Evolutionary conservation across 192 early-diverging fungal species (phyloP).

Genomic region (Coemansia sp.): DNA sequence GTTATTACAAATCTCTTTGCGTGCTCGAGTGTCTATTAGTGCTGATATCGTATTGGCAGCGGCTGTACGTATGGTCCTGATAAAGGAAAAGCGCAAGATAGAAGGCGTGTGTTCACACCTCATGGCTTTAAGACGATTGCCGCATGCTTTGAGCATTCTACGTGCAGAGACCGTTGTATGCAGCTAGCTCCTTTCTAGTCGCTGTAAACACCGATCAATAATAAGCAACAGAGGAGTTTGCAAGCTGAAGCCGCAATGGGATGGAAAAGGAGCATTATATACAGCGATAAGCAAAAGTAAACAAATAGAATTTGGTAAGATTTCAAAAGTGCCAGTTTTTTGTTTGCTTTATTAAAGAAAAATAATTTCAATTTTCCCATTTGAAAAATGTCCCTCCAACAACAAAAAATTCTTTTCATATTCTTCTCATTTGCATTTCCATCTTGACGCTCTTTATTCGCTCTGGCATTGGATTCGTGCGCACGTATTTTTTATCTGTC

Average conservation of each 20-base stretch:
- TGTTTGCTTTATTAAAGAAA: neutral
- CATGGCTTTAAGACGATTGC: neutral
- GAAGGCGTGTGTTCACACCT: neutral
- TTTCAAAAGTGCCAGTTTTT: neutral
- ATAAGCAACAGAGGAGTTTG: neutral
- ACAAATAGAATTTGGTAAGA: neutral
- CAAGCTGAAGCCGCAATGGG: too few relatives aligned
- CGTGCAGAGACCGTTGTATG: neutral
- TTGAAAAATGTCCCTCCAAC: neutral
- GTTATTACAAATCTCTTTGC: slow-evolving; percentile 13
- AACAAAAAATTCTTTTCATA: neutral
- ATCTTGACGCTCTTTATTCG: neutral
- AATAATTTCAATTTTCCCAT: neutral
- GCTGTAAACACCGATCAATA: neutral
- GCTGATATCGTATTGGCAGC: neutral
- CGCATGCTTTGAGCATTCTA: neutral
- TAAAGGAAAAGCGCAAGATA: neutral
- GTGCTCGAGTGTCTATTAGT: neutral
- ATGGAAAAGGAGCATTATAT: too few relatives aligned
- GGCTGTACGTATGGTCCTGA: neutral
- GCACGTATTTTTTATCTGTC: neutral
- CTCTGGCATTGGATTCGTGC: neutral
- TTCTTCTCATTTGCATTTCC: neutral
- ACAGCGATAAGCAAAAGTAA: neutral
- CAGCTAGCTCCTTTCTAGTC: neutral